A percentile compares a stretch with the other conserved stretches of the same genome.
These are phyloP conservation scores for Lepidium didymum DNA, from an alignment of 345 rosid species.

Conservation along the genomic window DNA sequence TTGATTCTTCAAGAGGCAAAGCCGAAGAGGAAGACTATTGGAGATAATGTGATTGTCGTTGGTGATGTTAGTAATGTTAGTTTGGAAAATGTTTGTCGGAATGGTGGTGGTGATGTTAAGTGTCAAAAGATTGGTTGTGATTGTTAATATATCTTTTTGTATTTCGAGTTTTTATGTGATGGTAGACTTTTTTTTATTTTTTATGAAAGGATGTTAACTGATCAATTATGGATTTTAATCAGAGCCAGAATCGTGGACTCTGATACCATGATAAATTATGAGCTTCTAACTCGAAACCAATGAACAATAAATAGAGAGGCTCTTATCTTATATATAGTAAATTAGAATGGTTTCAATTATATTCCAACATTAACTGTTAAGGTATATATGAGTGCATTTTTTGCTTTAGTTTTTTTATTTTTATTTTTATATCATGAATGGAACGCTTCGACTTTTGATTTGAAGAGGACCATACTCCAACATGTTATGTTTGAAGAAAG, in stretches of 20 bases:
- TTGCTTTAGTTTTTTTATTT: neutral
- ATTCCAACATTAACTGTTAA: too few relatives aligned
- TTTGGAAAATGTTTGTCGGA: conserved; percentile 23
- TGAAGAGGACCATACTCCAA: neutral
- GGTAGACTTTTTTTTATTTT: neutral
- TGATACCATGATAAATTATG: too few relatives aligned
- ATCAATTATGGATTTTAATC: too few relatives aligned
- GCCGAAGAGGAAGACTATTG: conserved; percentile 71
- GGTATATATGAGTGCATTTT: conserved; percentile 14
- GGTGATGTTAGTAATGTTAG: conserved; percentile 11
- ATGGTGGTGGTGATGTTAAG: conserved; percentile 11
- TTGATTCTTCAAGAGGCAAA: conserved; percentile 86
- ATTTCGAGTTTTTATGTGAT: conserved; percentile 16
- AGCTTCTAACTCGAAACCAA: too few relatives aligned
- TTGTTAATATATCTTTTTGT: conserved; percentile 38
- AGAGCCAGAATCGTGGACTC: too few relatives aligned
- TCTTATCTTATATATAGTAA: too few relatives aligned
- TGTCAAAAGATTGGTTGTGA: conserved; percentile 41
- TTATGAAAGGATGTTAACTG: neutral
- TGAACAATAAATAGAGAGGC: too few relatives aligned
- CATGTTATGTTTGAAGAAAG: neutral
- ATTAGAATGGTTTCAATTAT: too few relatives aligned
- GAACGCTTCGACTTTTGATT: neutral
- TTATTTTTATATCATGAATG: neutral
- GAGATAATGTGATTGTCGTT: conserved; percentile 12